A percentile compares a stretch with the other conserved stretches of the same genome.
Evolutionary conservation across 1,284 basidiomycete genomes (phyloP).

Genomic region (Ceratobasidium sp.): DNA sequence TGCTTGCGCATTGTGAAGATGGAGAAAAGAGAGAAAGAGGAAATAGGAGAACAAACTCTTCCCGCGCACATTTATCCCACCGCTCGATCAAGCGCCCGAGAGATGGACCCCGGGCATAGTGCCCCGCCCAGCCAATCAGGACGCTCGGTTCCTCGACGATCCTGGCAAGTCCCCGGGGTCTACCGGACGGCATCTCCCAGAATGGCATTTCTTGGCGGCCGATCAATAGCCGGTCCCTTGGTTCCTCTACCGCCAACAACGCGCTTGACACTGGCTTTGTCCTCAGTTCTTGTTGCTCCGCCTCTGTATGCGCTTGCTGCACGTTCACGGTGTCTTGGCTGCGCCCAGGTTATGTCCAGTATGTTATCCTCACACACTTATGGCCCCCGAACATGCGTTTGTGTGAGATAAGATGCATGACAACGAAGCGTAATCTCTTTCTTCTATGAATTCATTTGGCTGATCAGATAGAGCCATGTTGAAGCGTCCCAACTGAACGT

Average conservation of each 20-base stretch:
- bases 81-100: constrained; percentile 1
- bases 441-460: not conserved
- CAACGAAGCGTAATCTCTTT: not conserved
- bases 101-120: not conserved
- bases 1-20: constrained; percentile 21
- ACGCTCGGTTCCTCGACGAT: not conserved
- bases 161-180: not conserved
- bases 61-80: too few species aligned
- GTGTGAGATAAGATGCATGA: not conserved
- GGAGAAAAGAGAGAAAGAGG: not conserved
- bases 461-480: not conserved
- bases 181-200: too few species aligned
- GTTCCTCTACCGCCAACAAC: not conserved
- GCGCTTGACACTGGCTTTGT: not conserved
- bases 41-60: not conserved
- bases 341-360: too few species aligned
- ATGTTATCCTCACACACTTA: not conserved
- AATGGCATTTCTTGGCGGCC: constrained; percentile 13
- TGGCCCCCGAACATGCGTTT: not conserved
- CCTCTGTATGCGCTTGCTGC: too few species aligned
- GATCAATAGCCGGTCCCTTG: not conserved
- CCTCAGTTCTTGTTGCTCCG: not conserved
- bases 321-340: too few species aligned
- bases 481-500: not conserved
- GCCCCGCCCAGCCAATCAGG: not conserved